These are phyloP conservation scores for Gynostemma pentaphyllum DNA, from an alignment of 306 rosid species.

Conservation along the genomic window DNA sequence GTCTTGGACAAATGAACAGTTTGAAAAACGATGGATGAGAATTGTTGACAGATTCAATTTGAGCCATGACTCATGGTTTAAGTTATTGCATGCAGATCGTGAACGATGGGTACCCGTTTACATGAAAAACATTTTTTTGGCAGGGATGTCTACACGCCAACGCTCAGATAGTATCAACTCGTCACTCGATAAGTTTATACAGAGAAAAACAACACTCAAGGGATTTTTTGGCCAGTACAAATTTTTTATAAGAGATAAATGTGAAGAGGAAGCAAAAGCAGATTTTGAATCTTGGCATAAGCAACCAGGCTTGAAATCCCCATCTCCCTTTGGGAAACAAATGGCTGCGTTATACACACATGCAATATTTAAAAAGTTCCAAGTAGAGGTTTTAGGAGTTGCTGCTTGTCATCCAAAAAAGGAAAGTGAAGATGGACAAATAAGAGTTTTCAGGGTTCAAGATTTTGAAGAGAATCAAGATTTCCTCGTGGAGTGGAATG, in stretches of 20 bases:
- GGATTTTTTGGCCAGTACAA: slow-evolving; percentile 29
- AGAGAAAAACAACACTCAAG: slow-evolving; percentile 28
- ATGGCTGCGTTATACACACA: slow-evolving; percentile 25
- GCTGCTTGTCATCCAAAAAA: slow-evolving; percentile 44
- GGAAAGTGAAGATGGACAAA: slow-evolving; percentile 15
- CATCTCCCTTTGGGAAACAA: slow-evolving; percentile 43
- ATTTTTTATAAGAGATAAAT: slow-evolving; percentile 18
- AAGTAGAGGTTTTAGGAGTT: slow-evolving; percentile 42
- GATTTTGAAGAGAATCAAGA: slow-evolving; percentile 31
- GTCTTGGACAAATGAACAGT: slow-evolving; percentile 33
- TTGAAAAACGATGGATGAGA: slow-evolving; percentile 33
- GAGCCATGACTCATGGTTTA: slow-evolving; percentile 24
- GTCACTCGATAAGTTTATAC: slow-evolving; percentile 32
- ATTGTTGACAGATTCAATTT: slow-evolving; percentile 27
- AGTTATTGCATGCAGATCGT: slow-evolving; percentile 28
- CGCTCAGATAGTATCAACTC: slow-evolving; percentile 25
- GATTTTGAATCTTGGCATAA: slow-evolving; percentile 37
- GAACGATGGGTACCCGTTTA: slow-evolving; percentile 27
- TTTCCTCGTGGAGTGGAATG: slow-evolving; percentile 32
- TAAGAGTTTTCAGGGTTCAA: slow-evolving; percentile 2
- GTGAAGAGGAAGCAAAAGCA: slow-evolving; percentile 35
- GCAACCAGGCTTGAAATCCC: slow-evolving; percentile 32
- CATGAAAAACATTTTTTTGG: slow-evolving; percentile 23
- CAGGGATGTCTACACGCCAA: slow-evolving; percentile 28
- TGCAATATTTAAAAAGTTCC: slow-evolving; percentile 33